Evolutionary conservation across 805 yeast genomes (phyloP), one percentile per base, ranked within the genome.

Genomic region (Candida odintsovae): DNA sequence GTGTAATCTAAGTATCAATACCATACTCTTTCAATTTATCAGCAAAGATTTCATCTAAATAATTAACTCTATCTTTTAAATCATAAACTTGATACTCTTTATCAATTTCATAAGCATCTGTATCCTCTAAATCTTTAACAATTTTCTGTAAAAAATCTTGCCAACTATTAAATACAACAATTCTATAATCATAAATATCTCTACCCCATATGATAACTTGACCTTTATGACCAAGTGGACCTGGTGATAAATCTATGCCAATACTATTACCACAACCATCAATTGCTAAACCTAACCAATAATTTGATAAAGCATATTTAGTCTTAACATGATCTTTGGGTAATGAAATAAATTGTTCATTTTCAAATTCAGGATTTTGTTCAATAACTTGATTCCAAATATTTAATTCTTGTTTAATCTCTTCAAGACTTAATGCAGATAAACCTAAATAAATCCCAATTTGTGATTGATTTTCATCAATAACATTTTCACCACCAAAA

Each of bases 261-360:
- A 51, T 49, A 31, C 53, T 49, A 19, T 51, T 51, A n/a, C 54
- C 54, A 39, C 46, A 41, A 3, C 54, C 54, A 47, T 51, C 54
- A 15, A 36, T 40, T 7, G 49, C 37, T 26, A 51, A 29, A 8
- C 52, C 54, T 3, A 49, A 16, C 54, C 54, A 51, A 23, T 47
- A 35, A 12, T 45, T 15, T 21, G 46, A 21, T 16, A 49, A 50
- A n/a, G 45, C 50, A 25, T 49, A 49, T 4, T 23, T 28, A 4
- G 38, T 42, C 4, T 43, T n/a, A 5, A 49, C 49, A 5, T 43
- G 44, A 23, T 40, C 51, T 37, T 40, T 28, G n/a, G 54, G 54
- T 16, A 39, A 13, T 8, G 43, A 40, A 10, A 33, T 40, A 20
- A 47, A 49, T 12, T 38, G 41, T 8, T 5, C 6, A 3, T 42